Conservation (phyloP, 345 rosid species). For the Cardiospermum halicacabum region DNA sequence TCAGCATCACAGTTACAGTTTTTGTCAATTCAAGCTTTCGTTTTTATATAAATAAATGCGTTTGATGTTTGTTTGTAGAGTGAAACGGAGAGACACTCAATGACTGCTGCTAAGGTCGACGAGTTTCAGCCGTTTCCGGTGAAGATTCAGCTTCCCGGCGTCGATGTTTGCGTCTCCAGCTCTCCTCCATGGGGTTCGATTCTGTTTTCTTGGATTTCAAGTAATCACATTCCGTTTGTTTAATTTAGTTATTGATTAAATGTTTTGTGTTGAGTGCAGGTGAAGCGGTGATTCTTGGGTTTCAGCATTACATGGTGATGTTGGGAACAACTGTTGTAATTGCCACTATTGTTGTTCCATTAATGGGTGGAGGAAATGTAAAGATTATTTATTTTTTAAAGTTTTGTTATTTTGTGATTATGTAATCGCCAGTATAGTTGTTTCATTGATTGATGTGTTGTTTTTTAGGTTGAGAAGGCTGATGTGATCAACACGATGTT, state of each 20-base stretch:
- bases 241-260: background rate
- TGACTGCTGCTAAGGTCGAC: slow-evolving; percentile 45
- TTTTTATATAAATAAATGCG: too few species aligned
- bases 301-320: slow-evolving; percentile 93
- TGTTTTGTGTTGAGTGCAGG: slow-evolving; percentile 41
- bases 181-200: slow-evolving; percentile 64
- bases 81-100: background rate
- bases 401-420: too few species aligned
- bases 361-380: slow-evolving; percentile 89
- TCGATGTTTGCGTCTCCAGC: slow-evolving; percentile 71
- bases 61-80: too few species aligned
- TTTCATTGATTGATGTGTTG: background rate
- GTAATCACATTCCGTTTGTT: too few species aligned
- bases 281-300: slow-evolving; percentile 59
- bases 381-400: too few species aligned
- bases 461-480: slow-evolving; percentile 68
- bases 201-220: too few species aligned
- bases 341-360: slow-evolving; percentile 60
- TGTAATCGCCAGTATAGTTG: too few species aligned
- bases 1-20: too few species aligned
- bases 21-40: too few species aligned
- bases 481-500: slow-evolving; percentile 64
- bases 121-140: slow-evolving; percentile 75
- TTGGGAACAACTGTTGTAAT: slow-evolving; percentile 78
- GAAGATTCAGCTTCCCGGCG: slow-evolving; percentile 85